phyloP scores from a whole-genome alignment of 1,139 yeast species.

The Eremothecium cymbalariae region DNA sequence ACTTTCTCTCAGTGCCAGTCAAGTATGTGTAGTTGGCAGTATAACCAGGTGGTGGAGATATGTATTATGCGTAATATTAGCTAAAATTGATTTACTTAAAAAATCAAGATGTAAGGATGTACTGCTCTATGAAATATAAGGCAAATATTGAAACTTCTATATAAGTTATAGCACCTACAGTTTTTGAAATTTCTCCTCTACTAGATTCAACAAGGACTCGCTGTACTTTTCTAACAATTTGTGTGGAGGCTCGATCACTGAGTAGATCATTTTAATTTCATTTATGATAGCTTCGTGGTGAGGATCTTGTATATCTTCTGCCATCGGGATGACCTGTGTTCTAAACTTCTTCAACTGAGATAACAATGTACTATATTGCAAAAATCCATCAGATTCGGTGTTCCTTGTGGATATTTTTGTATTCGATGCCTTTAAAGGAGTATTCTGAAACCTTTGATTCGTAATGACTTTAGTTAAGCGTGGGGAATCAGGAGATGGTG shows the following conservation, averaged over 20 bases:
- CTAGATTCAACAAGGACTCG: slow-evolving; percentile 4
- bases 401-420: neutral
- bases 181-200: slow-evolving; percentile 4
- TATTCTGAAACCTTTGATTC: neutral
- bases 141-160: neutral
- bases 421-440: neutral
- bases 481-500: slow-evolving; percentile 3
- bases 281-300: slow-evolving; percentile 4
- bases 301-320: slow-evolving; percentile 1
- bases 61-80: neutral
- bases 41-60: neutral
- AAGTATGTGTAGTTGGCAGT: neutral
- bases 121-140: neutral
- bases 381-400: neutral
- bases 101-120: neutral
- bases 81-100: neutral
- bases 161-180: neutral
- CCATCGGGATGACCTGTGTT: neutral
- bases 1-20: too few relatives aligned
- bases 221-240: slow-evolving; percentile 7
- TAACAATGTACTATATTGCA: slow-evolving; percentile 1
- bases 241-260: slow-evolving; percentile 7
- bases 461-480: neutral
- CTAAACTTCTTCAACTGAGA: slow-evolving; percentile 1
- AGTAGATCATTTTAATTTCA: slow-evolving; percentile 6